Base-by-base conservation (phyloP, 768 basidiomycete genomes). In the Paxillus rubicundulus region DNA sequence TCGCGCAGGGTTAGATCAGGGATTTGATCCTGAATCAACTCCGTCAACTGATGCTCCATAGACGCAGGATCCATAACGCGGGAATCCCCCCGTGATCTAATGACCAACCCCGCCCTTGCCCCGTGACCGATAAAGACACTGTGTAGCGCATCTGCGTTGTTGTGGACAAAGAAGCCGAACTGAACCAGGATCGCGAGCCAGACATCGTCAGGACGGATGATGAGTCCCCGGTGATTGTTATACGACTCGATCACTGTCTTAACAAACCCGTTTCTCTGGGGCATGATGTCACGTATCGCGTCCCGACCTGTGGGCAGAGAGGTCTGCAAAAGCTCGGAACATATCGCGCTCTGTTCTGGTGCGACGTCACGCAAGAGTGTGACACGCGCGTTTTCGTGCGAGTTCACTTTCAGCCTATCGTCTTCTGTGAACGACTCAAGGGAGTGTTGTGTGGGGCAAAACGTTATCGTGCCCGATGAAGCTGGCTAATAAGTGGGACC, bases 191-290 rank as follows among this genome's bases (percentile, higher is more conserved):
- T 64, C 20, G 65, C 62, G 24, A 66, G 61, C 69, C 79, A 80
- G 33, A 80, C 69, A 58, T 81, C 79, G 47, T 81, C 79, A 6
- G 78, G 79, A 8, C 79, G 69, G 20, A 79, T 58, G 47, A 75
- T 62, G 33, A 81, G 67, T 1, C 69, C 60, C 2, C 67, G 67
- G 39, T 74, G 73, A 17, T 67, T 59, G 36, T 67, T 68, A 58
- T 72, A 72, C 5, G 69, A 70, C 24, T 67, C 62, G 28, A 74
- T 50, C 44, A 70, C 62, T 14, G 72, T 67, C 30, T 67, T 58
- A 8, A 74, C 70, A 34, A 74, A 70, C 16, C 73, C 72, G 45
- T 74, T 70, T 27, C 54, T 52, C 14, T 34, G 56, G 10, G 69
- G 69, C 4, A 63, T 57, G 45, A 71, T 65, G 49, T 70, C 68